phyloP scores from a whole-genome alignment of 1,284 basidiomycete species.

The Leccinum pallidistipes region DNA sequence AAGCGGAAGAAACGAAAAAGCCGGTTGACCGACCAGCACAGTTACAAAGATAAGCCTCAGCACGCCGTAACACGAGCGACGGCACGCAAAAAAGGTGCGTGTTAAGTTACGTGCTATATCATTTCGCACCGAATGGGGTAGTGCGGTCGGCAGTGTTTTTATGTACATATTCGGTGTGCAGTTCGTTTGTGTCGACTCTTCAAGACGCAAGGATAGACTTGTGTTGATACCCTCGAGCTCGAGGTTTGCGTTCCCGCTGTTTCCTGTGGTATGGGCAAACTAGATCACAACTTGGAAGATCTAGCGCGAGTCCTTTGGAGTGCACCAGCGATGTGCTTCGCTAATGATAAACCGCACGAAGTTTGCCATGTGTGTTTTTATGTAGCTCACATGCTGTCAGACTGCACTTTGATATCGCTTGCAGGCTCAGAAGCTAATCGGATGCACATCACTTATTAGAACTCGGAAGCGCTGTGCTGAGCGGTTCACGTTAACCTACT shows the following conservation, averaged over 20 bases:
- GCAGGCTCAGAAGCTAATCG: not conserved
- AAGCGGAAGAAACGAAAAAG: not conserved
- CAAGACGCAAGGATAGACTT: not conserved
- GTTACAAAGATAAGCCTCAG: not conserved
- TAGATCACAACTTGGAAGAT: not conserved
- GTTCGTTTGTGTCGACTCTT: not conserved
- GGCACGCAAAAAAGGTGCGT: not conserved
- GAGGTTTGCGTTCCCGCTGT: not conserved
- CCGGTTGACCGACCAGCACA: not conserved
- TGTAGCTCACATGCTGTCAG: not conserved
- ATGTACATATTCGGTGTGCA: not conserved
- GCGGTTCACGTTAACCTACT: not conserved
- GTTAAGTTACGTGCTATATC: not conserved
- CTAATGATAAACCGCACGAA: not conserved
- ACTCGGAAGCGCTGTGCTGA: not conserved
- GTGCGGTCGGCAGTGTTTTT: not conserved
- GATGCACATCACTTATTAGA: not conserved
- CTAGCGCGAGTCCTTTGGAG: not conserved
- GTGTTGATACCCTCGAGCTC: not conserved
- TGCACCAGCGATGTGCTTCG: not conserved
- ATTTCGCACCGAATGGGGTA: not conserved
- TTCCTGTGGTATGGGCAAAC: conserved; percentile 1
- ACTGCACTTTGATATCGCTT: not conserved
- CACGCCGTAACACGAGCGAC: not conserved
- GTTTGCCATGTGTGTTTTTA: not conserved